These are phyloP conservation scores for Dendrothele bispora DNA, from an alignment of 768 basidiomycete species.

Conservation along the genomic window DNA sequence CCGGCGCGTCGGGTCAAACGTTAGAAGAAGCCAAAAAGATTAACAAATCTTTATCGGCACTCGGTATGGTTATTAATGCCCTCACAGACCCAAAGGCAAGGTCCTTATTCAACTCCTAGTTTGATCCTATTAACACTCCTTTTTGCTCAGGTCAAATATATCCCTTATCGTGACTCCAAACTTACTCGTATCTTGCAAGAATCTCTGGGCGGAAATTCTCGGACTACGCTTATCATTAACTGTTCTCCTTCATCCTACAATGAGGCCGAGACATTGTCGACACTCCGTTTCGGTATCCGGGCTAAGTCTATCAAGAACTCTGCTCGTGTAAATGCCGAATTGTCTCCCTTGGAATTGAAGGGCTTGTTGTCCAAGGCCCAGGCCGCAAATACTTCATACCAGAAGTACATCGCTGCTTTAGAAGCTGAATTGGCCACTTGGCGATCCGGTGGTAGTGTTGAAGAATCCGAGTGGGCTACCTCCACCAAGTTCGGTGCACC, in stretches of 20 bases:
- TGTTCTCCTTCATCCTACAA: conserved; percentile 98
- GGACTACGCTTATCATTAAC: conserved; percentile 98
- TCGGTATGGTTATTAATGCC: conserved; percentile 99
- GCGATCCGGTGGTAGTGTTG: conserved; percentile 85
- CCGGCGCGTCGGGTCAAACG: conserved; percentile 97
- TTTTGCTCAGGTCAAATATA: conserved; percentile 77
- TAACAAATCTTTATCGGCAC: conserved; percentile 95
- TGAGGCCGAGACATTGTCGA: conserved; percentile 93
- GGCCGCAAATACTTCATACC: conserved; percentile 76
- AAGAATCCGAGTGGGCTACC: conserved; percentile 78
- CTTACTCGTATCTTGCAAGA: conserved; percentile 99
- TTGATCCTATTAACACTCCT: neutral
- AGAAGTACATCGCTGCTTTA: conserved; percentile 84
- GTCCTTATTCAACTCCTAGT: neutral
- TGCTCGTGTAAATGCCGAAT: conserved; percentile 96
- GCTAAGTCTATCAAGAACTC: conserved; percentile 99
- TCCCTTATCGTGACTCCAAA: conserved; percentile 99
- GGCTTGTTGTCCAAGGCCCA: conserved; percentile 87
- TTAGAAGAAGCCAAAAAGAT: conserved; percentile 99
- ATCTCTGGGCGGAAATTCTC: conserved; percentile 92
- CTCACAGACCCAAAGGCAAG: conserved; percentile 92
- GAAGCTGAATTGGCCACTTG: conserved; percentile 91
- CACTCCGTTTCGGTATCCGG: conserved; percentile 98
- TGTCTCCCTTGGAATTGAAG: conserved; percentile 96
- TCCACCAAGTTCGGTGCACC: conserved; percentile 56